Base-by-base conservation (phyloP, 1,139 yeast species). In the Schizosaccharomyces versatilis region DNA sequence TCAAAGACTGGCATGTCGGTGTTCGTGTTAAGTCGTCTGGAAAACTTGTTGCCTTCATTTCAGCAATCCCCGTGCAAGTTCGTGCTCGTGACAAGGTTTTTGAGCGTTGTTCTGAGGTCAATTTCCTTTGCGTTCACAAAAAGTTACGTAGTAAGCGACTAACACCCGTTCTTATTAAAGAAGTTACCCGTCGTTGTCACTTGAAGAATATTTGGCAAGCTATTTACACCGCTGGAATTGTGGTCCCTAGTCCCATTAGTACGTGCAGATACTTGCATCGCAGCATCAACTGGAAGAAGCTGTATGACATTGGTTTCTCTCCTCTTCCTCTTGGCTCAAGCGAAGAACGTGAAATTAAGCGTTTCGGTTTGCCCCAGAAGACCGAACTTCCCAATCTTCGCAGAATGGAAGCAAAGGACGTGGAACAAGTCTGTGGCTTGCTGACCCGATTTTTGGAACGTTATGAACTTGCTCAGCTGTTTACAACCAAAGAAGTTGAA, bases 211-310 rank as follows among this genome's bases (percentile, higher is more conserved):
- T 88, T 58, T 90, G 97, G 96, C 97, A 90, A 67, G 98, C 98
- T 0, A 73, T 93, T 58, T 86, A 85, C 67, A 88, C 99, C 10
- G 95, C 93, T 0, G 98, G 98, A 6, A 77, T 80, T 6, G 80
- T 85, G 6, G 73, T 90, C 58, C 99, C 99, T 17, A 80, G 90
- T 24, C 99, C 99, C 0, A 76, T 90, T 7, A 72, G 94, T n/a
- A 80, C 85, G 1, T 81, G 94, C 65, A 77, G 97, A 60, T 93
- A 93, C 68, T 83, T 84, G 54, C 99, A 90, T 68, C 81, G 98
- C 62, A 94, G 97, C 2, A 71, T 90, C 60, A 83, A 90, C 66
- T 90, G 98, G 98, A 71, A 78, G 19, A 90, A 85, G 65, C 73
- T 90, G 40, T 74, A 82, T 63, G 95, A 85, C 55, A 95, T 86